Evolutionary conservation across 2,329 filamentous ascomycete species (phyloP), one percentile per base, ranked within the genome.

Genomic region (Colletotrichum sp.): DNA sequence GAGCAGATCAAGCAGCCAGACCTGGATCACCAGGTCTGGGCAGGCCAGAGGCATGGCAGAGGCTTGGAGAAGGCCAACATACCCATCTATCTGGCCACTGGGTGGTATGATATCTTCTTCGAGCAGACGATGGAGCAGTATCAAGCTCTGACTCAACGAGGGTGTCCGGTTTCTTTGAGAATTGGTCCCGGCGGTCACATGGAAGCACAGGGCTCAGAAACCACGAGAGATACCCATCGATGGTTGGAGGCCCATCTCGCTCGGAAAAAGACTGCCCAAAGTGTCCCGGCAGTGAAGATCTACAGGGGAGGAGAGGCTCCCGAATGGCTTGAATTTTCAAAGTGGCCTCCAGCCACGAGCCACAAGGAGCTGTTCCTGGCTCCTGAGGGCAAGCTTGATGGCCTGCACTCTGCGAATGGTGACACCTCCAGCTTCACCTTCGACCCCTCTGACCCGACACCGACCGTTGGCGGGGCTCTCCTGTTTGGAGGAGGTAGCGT

Each of bases 371-470:
- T 78, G 13, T 73, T 57, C 13, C 64, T 78, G 7, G 43, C 43
- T 6, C 10, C 75, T 2, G 60, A 66, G 13, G 63, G 48, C 1
- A 28, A n/a, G 28, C 66, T 72, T 15, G 60, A 36, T 3, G 28
- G 21, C 7, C 7, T 28, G 43, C 30, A 67, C 39, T 34, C 52
- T 6, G 15, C 39, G 2, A 7, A 55, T n/a, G 10, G 36, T 4
- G 68, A 65, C 43, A 21, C 30, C 4, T 52, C 68, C 5, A 68
- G 72, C 18, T 81, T 82, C 61, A 78, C 26, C 1, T 82, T 79
- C 55, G 79, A 81, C 26, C 80, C 80, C 6, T 34, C 72, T 26
- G n/a, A 80, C 18, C 80, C 80, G 1, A 82, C 80, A 3, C 80
- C 80, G 9, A 77, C 77, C 0, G 60, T 80, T 12, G 80, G 79